Base-by-base conservation (phyloP, 2,329 filamentous ascomycete genomes). In the Talaromyces sp. region DNA sequence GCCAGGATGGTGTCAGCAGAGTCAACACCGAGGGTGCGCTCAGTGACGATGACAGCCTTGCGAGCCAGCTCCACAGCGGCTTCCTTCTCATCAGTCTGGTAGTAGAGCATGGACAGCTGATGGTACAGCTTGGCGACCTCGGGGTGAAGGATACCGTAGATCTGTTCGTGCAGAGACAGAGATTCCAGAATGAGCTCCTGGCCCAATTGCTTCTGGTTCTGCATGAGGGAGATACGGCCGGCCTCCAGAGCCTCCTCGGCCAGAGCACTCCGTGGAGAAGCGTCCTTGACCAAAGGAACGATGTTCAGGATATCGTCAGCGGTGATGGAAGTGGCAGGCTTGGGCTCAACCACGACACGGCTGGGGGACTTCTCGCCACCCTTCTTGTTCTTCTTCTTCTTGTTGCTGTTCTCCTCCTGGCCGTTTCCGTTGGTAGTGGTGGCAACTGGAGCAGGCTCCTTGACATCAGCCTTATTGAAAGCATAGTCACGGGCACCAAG, bases 101-200 rank as follows among this genome's bases (percentile, higher is more conserved):
- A 97, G 78, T 97, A 97, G 50, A 97, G 82, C 81, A 96, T 96
- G 2, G 94, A 96, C 41, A 99, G 77, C 47, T 89, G 91, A 75
- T 96, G 93, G 80, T 99, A 99, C 24, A 96, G 89, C 59, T 92
- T 87, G 42, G 93, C 94, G 54, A 97, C 93, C 75, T 99, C 94
- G 1, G 94, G 92, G 70, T 99, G 94, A 22, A 99, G 82, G 52
- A 97, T 95, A 55, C 94, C 94, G 67, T 99, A 99, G 63, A 99
- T 97, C 74, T 99, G 94, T 80, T 99, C 94, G 68, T 99, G 93
- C 39, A 99, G 80, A 41, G 94, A 96, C 55, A 99, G 79, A 33
- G 92, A 97, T 75, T 99, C 94, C n/a, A 97, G 79, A 27, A 99
- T 83, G 51, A 99, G 83, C 74, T 99, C 94, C 74, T 97, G 92